Evolutionary conservation across 164 flowering plant species (phyloP), one percentile per base, ranked within the genome.

Genomic region (Chimonanthus salicifolius): DNA sequence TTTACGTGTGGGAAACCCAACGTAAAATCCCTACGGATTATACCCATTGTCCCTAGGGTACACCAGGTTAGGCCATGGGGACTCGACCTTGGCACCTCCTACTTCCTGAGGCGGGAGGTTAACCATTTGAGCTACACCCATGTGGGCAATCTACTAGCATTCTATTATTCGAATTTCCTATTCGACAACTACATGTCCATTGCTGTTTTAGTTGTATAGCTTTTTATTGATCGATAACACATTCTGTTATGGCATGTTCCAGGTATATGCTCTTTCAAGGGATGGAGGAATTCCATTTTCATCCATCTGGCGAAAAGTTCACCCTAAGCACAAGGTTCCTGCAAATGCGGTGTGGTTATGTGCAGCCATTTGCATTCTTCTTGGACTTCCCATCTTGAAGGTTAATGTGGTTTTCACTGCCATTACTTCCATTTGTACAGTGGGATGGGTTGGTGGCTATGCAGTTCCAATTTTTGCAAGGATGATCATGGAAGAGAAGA

Each of bases 381-480:
- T 87, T 18, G 92, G 95, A 9, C 85, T 90, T 8, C 91, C 95
- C 16, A 90, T 87, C 15, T 67, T 89, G 73, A 88, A 87, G 74
- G 80, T 86, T 6, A 87, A 88, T 51, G 92, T 87, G 11, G 87
- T 88, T 33, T 90, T 90, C 82, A 87, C 85, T 0, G 92, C 92
- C 43, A 88, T 85, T 74, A 88, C 88, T 64, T 88, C 92, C 15
- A 82, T 90, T 73, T 82, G 88, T 58, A 88, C 92, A 8, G 80
- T 90, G 2, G 94, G 95, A 9, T 90, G 92, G 95, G 92, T 90
- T n/a, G 95, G 95, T 15, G 91, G 92, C 0, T 89, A 90, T 71
- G 95, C 92, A 4, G 86, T 89, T 51, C 95, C 91, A 7, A 89
- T 90, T 67, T 87, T 89, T 20, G 88, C 90, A 45, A 85, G 95